Percentiles rank a stretch among this genome's conserved stretches.
These are phyloP conservation scores for Magnaporthales sp. DNA, from an alignment of 2,329 filamentous ascomycete species.

Conservation along the genomic window DNA sequence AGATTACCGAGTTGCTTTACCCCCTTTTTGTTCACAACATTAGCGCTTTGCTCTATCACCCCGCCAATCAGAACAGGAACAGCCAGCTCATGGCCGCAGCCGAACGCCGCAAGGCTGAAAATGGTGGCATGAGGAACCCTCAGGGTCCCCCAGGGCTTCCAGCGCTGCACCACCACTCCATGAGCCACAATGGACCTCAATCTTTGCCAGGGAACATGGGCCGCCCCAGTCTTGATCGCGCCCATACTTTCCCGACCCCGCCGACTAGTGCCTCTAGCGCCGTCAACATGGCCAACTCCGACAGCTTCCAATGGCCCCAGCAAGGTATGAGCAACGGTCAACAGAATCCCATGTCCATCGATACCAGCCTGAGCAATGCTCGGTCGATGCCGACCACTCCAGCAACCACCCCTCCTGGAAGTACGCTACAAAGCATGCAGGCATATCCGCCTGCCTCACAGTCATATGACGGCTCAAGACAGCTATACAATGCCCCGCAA, in stretches of 20 bases:
- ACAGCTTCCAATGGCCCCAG: conserved; percentile 71
- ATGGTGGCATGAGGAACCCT: conserved; percentile 54
- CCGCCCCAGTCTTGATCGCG: conserved; percentile 71
- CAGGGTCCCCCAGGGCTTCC: conserved; percentile 47
- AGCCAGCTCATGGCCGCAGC: conserved; percentile 82
- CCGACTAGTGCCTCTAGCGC: conserved; percentile 88
- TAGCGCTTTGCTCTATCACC: conserved; percentile 85
- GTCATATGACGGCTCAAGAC: conserved; percentile 67
- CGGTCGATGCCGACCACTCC: conserved; percentile 88
- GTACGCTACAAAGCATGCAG: conserved; percentile 66
- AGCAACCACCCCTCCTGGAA: conserved; percentile 77
- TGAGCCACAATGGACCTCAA: conserved; percentile 33
- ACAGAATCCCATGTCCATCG: conserved; percentile 69
- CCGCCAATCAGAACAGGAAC: conserved; percentile 74
- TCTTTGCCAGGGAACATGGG: conserved; percentile 59
- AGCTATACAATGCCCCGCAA: conserved; percentile 67
- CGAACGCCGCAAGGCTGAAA: conserved; percentile 67
- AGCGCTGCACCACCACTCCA: conserved; percentile 58
- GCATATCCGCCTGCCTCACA: conserved; percentile 62
- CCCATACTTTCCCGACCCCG: conserved; percentile 89
- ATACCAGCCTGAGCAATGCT: conserved; percentile 67
- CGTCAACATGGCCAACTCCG: conserved; percentile 65
- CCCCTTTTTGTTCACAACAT: conserved; percentile 98
- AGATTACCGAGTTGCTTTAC: conserved; percentile 92
- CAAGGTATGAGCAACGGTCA: conserved; percentile 55